Evolutionary conservation across 1,139 yeast species (phyloP).

Genomic region (Diutina rugosa): DNA sequence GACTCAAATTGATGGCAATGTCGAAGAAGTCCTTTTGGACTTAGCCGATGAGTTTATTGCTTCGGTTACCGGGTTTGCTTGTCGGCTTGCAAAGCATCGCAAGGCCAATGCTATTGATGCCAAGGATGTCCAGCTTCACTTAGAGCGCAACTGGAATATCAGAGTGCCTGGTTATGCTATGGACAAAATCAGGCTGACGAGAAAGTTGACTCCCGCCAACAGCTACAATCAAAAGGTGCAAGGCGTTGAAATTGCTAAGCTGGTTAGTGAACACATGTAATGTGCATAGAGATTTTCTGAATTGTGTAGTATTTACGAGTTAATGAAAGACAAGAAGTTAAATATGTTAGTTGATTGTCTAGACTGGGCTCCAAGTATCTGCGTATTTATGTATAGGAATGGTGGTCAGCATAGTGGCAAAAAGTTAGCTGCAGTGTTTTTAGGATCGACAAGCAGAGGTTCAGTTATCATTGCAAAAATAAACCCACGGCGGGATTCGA

Average conservation of each 20-base stretch:
- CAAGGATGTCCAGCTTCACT: constrained; percentile 79
- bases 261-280: neutral
- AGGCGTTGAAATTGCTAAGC: constrained; percentile 2
- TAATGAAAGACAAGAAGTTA: neutral
- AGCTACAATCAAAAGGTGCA: constrained; percentile 31
- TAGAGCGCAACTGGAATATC: constrained; percentile 93
- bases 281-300: neutral
- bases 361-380: too few species aligned
- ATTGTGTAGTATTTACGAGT: neutral
- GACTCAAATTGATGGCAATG: constrained; percentile 90
- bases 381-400: too few species aligned
- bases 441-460: too few species aligned
- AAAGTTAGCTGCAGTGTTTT: too few species aligned
- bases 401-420: too few species aligned
- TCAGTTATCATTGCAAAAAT: too few species aligned
- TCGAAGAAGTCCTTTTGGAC: constrained; percentile 80
- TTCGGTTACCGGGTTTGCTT: constrained; percentile 84
- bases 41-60: constrained; percentile 92
- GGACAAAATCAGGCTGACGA: constrained; percentile 77
- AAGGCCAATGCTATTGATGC: constrained; percentile 82
- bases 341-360: neutral
- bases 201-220: constrained; percentile 69
- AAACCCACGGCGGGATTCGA: constrained; percentile 1
- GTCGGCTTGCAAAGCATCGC: constrained; percentile 88
- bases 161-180: constrained; percentile 86